Percentiles rank a stretch among this genome's conserved stretches.
phyloP scores from a whole-genome alignment of 2,329 filamentous ascomycete species.

The Apiospora malaysiana region DNA sequence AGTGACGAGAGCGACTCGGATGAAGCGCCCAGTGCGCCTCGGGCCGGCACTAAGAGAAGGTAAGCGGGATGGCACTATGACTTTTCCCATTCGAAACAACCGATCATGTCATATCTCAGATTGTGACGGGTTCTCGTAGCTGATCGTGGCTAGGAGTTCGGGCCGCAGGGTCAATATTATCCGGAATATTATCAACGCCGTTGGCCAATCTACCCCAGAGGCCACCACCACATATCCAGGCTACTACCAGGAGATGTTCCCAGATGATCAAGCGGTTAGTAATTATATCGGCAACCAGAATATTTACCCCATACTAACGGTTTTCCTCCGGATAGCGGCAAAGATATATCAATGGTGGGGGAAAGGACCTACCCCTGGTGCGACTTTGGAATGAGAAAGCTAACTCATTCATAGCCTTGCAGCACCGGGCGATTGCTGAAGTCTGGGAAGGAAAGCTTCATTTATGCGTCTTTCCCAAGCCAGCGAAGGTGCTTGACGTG shows the following conservation, averaged over 20 bases:
- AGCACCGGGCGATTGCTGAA: slow-evolving; percentile 16
- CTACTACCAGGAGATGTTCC: neutral
- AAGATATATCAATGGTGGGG: slow-evolving; percentile 10
- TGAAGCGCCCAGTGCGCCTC: neutral
- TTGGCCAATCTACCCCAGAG: slow-evolving; percentile 2
- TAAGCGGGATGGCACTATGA: neutral
- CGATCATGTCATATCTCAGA: neutral
- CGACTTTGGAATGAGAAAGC: neutral
- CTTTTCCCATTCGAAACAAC: neutral
- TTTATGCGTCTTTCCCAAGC: slow-evolving; percentile 20
- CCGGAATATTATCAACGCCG: slow-evolving; percentile 10
- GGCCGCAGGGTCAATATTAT: slow-evolving; percentile 7
- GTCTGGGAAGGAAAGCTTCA: slow-evolving; percentile 23
- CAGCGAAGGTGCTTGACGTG: slow-evolving; percentile 23
- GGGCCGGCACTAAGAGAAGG: neutral
- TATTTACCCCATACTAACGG: neutral
- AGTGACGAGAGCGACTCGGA: slow-evolving; percentile 5
- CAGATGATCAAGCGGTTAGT: slow-evolving; percentile 10
- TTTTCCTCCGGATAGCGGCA: neutral
- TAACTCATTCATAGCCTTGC: neutral
- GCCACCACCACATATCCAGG: neutral
- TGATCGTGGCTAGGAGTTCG: slow-evolving; percentile 5
- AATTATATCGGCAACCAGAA: neutral
- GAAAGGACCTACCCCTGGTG: neutral
- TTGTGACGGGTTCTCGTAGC: neutral